Conservation (phyloP, 345 rosid species). For the Euphorbia lathyris region DNA sequence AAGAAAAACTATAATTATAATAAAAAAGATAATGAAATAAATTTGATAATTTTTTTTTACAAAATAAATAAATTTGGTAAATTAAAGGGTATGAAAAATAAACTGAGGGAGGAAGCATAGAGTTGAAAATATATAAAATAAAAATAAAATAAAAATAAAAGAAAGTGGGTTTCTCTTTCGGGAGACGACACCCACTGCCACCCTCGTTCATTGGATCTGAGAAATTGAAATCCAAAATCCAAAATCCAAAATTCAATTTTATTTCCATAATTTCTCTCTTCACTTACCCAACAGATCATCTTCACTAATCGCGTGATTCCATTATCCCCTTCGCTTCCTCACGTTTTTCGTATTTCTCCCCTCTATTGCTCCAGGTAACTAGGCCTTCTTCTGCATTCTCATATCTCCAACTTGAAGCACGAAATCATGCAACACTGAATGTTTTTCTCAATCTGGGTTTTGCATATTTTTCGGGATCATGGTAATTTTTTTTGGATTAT, state of each 20-base stretch:
- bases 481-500: background rate
- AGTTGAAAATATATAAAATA: background rate
- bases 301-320: background rate
- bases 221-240: background rate
- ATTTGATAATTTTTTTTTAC: no score
- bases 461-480: background rate
- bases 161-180: conserved; percentile 1
- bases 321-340: background rate
- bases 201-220: conserved; percentile 3
- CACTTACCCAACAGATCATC: background rate
- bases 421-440: background rate
- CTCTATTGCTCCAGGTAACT: background rate
- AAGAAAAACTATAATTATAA: no score
- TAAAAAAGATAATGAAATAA: no score
- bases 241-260: background rate
- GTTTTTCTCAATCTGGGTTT: background rate
- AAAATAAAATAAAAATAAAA: background rate
- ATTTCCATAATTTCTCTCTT: background rate
- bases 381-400: background rate
- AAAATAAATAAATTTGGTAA: no score
- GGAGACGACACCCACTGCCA: conserved; percentile 3
- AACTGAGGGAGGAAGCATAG: no score
- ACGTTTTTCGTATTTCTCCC: background rate
- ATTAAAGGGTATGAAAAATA: no score
- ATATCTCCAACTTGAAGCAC: background rate